Conservation (phyloP, 1,139 yeast genomes). For the Saccharomycopsis hybrid region DNA sequence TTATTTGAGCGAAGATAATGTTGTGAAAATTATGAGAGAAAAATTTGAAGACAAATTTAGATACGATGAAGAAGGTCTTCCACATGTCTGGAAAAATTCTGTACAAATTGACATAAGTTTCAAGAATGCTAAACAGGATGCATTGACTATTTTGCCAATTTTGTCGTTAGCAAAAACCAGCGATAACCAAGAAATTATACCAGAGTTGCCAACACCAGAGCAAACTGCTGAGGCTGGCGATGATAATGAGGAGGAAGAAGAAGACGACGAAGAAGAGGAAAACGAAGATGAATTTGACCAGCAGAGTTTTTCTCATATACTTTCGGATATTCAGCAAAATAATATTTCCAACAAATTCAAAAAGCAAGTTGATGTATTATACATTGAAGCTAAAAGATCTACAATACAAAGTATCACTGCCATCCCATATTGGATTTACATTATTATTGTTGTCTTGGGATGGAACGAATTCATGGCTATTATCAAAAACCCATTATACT, state of each 20-base stretch:
- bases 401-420: conserved; percentile 64
- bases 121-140: conserved; percentile 48
- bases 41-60: conserved; percentile 77
- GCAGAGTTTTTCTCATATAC: conserved; percentile 46
- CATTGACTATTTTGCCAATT: conserved; percentile 53
- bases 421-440: conserved; percentile 78
- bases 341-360: conserved; percentile 57
- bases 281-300: conserved; percentile 35
- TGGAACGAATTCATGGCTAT: conserved; percentile 96
- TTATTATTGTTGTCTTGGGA: conserved; percentile 68
- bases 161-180: conserved; percentile 51
- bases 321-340: conserved; percentile 52
- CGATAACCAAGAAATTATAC: conserved; percentile 49
- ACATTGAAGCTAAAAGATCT: conserved; percentile 78
- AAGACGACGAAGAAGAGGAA: conserved; percentile 29
- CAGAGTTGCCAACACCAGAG: conserved; percentile 42
- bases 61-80: conserved; percentile 77
- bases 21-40: conserved; percentile 53
- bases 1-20: conserved; percentile 51
- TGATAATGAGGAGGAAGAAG: conserved; percentile 31
- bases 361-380: conserved; percentile 73
- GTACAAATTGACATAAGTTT: conserved; percentile 67
- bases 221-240: conserved; percentile 23
- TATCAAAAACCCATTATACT: conserved; percentile 72
- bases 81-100: conserved; percentile 72